phyloP scores from a whole-genome alignment of 2,329 filamentous ascomycete genomes.

The Dothiorella sarmentorum region DNA sequence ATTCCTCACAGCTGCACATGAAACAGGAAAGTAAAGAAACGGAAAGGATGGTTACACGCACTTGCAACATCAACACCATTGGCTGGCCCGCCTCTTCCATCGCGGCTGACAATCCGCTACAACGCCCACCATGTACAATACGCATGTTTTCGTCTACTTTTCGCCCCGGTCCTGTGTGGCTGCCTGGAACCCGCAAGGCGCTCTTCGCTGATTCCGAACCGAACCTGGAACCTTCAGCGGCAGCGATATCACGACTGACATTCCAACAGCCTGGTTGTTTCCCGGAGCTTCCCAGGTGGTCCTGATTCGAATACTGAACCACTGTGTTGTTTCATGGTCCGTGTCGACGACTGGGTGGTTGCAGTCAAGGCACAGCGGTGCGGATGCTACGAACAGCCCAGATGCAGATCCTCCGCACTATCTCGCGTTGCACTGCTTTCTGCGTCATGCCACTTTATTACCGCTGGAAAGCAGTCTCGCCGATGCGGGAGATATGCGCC shows the following conservation, averaged over 20 bases:
- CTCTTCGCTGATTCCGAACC: background rate
- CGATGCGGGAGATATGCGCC: background rate
- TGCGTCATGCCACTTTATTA: background rate
- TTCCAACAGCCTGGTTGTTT: background rate
- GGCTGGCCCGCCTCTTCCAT: background rate
- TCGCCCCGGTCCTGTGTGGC: background rate
- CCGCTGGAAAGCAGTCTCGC: background rate
- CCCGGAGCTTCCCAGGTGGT: too few relatives aligned
- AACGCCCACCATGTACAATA: background rate
- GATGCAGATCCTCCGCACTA: background rate
- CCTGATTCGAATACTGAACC: background rate
- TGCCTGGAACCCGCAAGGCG: background rate
- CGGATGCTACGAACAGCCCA: background rate
- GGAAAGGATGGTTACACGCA: background rate
- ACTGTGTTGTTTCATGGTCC: background rate
- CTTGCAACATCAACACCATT: background rate
- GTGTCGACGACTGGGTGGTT: background rate
- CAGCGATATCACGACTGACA: background rate
- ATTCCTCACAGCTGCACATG: constrained; percentile 1
- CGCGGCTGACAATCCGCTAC: background rate
- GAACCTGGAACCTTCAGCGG: background rate
- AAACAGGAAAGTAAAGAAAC: background rate
- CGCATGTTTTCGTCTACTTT: background rate
- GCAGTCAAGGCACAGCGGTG: background rate
- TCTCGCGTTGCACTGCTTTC: background rate